Evolutionary conservation across 768 basidiomycete species (phyloP), one percentile per base, ranked within the genome.

Genomic region (Exsudoporus frostii): DNA sequence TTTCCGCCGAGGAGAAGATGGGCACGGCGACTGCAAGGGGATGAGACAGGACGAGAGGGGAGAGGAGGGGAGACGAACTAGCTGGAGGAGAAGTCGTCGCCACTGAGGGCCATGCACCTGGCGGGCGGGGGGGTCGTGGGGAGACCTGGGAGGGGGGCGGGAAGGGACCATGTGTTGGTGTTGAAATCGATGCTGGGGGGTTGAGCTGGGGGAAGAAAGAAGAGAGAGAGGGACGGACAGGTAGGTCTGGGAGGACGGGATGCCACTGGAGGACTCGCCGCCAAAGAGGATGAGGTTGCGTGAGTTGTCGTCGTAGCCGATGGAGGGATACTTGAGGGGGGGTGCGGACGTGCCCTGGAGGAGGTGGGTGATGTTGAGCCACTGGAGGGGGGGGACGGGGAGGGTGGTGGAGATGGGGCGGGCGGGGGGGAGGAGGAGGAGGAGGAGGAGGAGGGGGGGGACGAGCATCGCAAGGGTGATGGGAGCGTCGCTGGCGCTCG

Each of bases 41-140:
- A 42, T 68, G 51, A 55, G 67, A 34, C 38, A 7, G 17, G 17
- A 50, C 48, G 54, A 55, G 47, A 63, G 52, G 59, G 53, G 33
- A 40, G 39, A 53, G 42, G 33, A 32, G 17, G 0, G 42, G 27
- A 27, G 37, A 79, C 88, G 59, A 52, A 89, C 89, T 91, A 88
- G 86, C 85, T 92, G 11, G 88, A 87, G 41, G 88, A 90, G 57
- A 79, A 80, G 72, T 92, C 90, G 20, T 74, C 71, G 6, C 87
- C 90, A 39, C 79, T 73, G 37, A 90, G 62, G 27, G 85, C 82
- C 37, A 79, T 79, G 68, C 81, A 85, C 65, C 88, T 77, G 27
- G 86, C 76, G 14, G 86, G 74, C 8, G 90, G 90, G 7, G 68
- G 67, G 0, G 63, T 62, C 22, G 65, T 55, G n/a, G 69, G 69